A percentile compares a stretch with the other conserved stretches of the same genome.
These are phyloP conservation scores for Pyronema omphalodes DNA, from an alignment of 495 filamentous ascomycete genomes.

Conservation along the genomic window DNA sequence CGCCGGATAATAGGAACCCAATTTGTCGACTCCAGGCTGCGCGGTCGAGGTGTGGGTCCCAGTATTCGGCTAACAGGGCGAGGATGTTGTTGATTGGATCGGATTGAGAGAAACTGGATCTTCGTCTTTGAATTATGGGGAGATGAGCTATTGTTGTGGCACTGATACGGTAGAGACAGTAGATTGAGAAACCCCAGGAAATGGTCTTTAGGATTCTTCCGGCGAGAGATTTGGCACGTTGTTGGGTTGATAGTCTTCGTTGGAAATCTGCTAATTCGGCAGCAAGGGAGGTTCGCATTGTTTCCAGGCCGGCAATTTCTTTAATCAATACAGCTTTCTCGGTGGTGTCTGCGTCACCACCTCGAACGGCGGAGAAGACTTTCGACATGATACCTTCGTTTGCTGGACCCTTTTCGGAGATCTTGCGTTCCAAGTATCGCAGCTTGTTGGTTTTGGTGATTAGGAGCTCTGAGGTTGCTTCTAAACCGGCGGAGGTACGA, in stretches of 20 bases:
- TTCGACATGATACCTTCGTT: conserved; percentile 45
- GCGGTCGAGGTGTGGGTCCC: conserved; percentile 50
- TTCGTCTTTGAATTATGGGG: conserved; percentile 79
- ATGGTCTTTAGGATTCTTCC: conserved; percentile 38
- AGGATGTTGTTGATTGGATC: conserved; percentile 64
- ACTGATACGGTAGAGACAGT: conserved; percentile 57
- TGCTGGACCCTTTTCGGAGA: conserved; percentile 20
- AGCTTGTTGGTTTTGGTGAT: conserved; percentile 47
- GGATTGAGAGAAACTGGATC: conserved; percentile 42
- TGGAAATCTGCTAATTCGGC: conserved; percentile 40
- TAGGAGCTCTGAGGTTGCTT: conserved; percentile 59
- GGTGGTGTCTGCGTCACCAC: conserved; percentile 37
- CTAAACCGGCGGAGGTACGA: conserved; percentile 52
- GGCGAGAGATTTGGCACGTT: conserved; percentile 39
- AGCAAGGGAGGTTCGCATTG: conserved; percentile 50
- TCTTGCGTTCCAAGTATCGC: conserved; percentile 36
- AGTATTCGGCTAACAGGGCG: conserved; percentile 51
- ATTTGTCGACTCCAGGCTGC: conserved; percentile 61
- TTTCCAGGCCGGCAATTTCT: conserved; percentile 61
- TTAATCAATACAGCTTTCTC: conserved; percentile 35
- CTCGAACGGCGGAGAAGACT: conserved; percentile 43
- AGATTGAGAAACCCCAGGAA: conserved; percentile 49
- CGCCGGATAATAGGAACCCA: conserved; percentile 55
- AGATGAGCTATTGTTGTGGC: conserved; percentile 64
- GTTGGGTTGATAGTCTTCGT: conserved; percentile 35